A percentile compares a stretch with the other conserved stretches of the same genome.
phyloP scores from a whole-genome alignment of 306 rosid species.

The Pyrus bretschneideri region DNA sequence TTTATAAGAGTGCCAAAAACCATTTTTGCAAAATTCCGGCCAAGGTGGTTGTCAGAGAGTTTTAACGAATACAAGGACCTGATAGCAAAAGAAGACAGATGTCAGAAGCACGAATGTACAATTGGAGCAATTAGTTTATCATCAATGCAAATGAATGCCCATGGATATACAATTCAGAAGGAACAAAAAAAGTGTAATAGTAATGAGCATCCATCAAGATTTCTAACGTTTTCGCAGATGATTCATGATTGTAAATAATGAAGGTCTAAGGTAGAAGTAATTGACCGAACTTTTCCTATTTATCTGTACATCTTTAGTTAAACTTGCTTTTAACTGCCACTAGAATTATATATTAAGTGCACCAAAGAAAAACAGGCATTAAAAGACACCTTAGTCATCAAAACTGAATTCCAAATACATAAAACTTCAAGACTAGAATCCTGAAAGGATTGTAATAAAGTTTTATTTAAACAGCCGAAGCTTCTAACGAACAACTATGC shows the following conservation, averaged over 20 bases:
- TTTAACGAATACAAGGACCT: conserved; percentile 70
- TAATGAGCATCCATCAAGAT: background rate
- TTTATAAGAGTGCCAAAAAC: conserved; percentile 54
- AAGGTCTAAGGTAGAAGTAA: background rate
- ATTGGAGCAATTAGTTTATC: background rate
- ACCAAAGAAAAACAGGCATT: background rate
- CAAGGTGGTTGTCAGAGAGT: conserved; percentile 48
- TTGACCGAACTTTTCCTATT: background rate
- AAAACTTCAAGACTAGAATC: background rate
- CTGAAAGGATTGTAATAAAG: background rate
- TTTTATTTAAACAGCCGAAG: background rate
- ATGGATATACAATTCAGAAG: background rate
- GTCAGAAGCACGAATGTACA: conserved; percentile 8
- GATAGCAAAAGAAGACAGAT: conserved; percentile 16
- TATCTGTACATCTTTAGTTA: background rate
- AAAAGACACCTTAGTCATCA: background rate
- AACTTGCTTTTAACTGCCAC: background rate
- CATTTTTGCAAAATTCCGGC: conserved; percentile 48
- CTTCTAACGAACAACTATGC: background rate
- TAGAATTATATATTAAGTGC: background rate
- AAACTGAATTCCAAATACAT: background rate
- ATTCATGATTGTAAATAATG: background rate
- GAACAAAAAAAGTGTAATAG: background rate
- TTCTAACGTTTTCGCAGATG: background rate
- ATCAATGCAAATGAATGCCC: background rate